These are phyloP conservation scores for Paecilomyces dactylethromorphus DNA, from an alignment of 2,329 filamentous ascomycete genomes.

Conservation along the genomic window DNA sequence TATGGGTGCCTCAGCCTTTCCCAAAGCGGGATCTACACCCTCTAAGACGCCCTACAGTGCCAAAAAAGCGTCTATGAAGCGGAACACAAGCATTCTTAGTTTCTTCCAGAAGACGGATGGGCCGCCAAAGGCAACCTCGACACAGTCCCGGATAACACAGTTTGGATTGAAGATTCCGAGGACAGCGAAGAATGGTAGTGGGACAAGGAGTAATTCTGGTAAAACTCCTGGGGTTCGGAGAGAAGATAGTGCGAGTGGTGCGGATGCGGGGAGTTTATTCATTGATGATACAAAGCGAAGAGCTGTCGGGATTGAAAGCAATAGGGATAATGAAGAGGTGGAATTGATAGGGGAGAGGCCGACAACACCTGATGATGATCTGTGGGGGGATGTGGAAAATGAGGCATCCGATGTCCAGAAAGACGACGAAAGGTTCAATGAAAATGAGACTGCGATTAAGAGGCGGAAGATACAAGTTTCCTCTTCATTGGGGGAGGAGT, in stretches of 20 bases:
- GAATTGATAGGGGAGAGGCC: slow-evolving; percentile 11
- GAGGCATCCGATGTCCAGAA: slow-evolving; percentile 7
- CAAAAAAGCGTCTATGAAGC: slow-evolving; percentile 17
- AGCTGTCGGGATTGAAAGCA: slow-evolving; percentile 4
- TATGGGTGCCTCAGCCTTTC: neutral
- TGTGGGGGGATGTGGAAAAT: slow-evolving; percentile 24
- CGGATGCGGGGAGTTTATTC: slow-evolving; percentile 23
- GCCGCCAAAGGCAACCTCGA: slow-evolving; percentile 40
- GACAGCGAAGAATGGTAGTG: slow-evolving; percentile 16
- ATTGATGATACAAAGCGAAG: slow-evolving; percentile 25
- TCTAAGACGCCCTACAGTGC: slow-evolving; percentile 3
- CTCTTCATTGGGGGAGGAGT: neutral
- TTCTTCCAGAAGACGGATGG: slow-evolving; percentile 68
- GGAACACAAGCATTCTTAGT: slow-evolving; percentile 62
- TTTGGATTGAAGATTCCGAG: slow-evolving; percentile 24
- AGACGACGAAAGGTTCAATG: slow-evolving; percentile 23
- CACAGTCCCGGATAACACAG: slow-evolving; percentile 50
- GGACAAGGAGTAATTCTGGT: neutral
- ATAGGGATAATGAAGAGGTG: neutral
- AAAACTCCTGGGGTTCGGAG: slow-evolving; percentile 4
- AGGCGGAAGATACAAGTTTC: slow-evolving; percentile 23
- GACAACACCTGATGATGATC: slow-evolving; percentile 24
- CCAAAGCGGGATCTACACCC: neutral
- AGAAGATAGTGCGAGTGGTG: slow-evolving; percentile 5
- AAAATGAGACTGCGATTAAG: slow-evolving; percentile 24